These are phyloP conservation scores for Malassezia sp. DNA, from an alignment of 1,284 basidiomycete genomes.

Conservation along the genomic window DNA sequence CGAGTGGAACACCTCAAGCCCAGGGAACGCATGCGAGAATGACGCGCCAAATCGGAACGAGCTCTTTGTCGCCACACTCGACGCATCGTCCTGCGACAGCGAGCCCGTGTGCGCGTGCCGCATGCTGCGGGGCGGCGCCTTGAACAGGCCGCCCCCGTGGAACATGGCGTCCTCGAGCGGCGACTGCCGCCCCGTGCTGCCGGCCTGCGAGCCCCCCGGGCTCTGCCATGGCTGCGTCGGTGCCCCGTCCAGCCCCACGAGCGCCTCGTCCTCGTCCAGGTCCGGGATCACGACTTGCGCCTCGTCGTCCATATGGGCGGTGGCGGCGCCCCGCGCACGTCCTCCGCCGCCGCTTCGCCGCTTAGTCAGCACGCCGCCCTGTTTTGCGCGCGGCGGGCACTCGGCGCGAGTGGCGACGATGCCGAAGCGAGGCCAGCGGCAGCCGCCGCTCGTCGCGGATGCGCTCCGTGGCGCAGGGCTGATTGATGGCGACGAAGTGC, in stretches of 20 bases:
- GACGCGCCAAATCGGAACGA: conserved; percentile 6
- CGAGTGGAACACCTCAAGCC: not conserved
- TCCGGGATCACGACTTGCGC: conserved; percentile 42
- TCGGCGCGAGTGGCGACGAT: conserved; percentile 2
- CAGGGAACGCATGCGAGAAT: not conserved
- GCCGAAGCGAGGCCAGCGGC: conserved; percentile 14
- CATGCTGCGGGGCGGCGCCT: no score
- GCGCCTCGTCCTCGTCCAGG: conserved; percentile 34
- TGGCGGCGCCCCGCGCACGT: not conserved
- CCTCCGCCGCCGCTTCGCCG: not conserved
- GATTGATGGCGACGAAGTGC: conserved; percentile 3
- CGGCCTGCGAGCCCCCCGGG: conserved; percentile 7
- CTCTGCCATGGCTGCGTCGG: conserved; percentile 20
- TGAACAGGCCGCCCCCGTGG: not conserved
- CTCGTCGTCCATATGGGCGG: conserved; percentile 10
- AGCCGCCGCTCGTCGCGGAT: conserved; percentile 4
- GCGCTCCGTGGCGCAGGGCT: conserved; percentile 14
- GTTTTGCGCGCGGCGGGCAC: no score
- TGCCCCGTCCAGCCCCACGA: conserved; percentile 18
- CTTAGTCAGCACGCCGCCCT: not conserved
- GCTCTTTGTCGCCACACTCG: not conserved
- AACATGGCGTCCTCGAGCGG: not conserved
- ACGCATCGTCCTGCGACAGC: not conserved
- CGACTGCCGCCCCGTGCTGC: not conserved
- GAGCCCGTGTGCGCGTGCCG: conserved; percentile 1